Evolutionary conservation across 257 asterid genomes (phyloP), one percentile per base, ranked within the genome.

Genomic region (Buddleja alternifolia): DNA sequence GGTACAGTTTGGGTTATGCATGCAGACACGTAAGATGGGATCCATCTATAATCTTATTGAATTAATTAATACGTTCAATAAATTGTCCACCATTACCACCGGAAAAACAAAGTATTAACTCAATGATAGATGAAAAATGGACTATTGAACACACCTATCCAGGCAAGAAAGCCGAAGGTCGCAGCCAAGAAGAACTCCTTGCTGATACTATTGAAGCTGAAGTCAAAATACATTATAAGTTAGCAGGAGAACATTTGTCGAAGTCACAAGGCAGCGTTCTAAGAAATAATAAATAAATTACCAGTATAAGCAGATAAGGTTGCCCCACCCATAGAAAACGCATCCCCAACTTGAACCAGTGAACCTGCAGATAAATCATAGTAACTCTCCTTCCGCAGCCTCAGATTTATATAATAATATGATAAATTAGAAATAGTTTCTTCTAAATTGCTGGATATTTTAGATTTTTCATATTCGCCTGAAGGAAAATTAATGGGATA

Each of bases 311-410:
- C 97, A 89, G 58, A 84, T 65, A 39, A 93, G 99, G 78, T 93
- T 93, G 54, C 99, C 99, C 97, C 96, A 93, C 82, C 99, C 99
- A 24, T 93, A 91, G 72, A 89, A 80, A 46, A 84, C 11, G 25
- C 89, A 76, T 58, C 96, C 96, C 97, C 97, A 93, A 48, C 81
- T 69, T 12, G 99, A 87, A 63, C 99, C 97, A 46, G 89, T 77
- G 82, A 93, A 93, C 99, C 99, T 93, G 88, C 82, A 67, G 53
- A 65, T 23, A 44, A 64, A 57, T 55, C 29, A 69, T n/a, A 8
- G 11, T 53, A 1, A 72, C 48, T 20, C 58, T 50, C 6, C 56
- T 73, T 47, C 32, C 29, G 10, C 67, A 6, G 24, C 0, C 47
- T 24, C 17, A 3, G 8, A 8, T 44, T 55, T 19, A 4, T 15